A percentile compares a stretch with the other conserved stretches of the same genome.
These are phyloP conservation scores for Groenewaldozyma sp. DNA, from an alignment of 1,139 yeast species.

Conservation along the genomic window DNA sequence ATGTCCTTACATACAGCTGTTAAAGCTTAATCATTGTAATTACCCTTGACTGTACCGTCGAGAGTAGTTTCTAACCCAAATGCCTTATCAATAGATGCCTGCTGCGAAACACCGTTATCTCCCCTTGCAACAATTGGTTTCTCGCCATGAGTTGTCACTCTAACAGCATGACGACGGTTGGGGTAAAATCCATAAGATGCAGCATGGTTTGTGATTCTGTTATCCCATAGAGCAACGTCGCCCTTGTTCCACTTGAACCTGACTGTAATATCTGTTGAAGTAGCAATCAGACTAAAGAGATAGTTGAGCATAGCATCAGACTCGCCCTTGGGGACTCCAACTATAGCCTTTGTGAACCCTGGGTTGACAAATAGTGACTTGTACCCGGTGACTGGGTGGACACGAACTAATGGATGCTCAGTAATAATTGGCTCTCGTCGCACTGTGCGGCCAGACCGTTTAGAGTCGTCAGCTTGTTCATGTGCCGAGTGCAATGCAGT, in stretches of 20 bases:
- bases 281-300: conserved; percentile 44
- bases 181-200: conserved; percentile 38
- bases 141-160: conserved; percentile 60
- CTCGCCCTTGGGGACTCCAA: conserved; percentile 58
- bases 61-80: conserved; percentile 15
- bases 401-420: conserved; percentile 58
- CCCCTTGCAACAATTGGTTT: conserved; percentile 24
- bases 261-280: conserved; percentile 44
- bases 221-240: conserved; percentile 68
- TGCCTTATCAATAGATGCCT: conserved; percentile 18
- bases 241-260: conserved; percentile 50
- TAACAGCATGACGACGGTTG: conserved; percentile 52
- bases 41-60: conserved; percentile 24
- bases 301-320: conserved; percentile 47
- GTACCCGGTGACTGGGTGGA: conserved; percentile 58
- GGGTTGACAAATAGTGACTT: conserved; percentile 52
- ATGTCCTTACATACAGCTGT: too few species aligned
- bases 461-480: conserved; percentile 55
- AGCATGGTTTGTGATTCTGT: conserved; percentile 54
- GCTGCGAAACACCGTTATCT: conserved; percentile 22
- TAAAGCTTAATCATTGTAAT: conserved; percentile 22
- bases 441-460: conserved; percentile 48
- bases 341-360: conserved; percentile 52
- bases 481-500: conserved; percentile 59
- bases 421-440: conserved; percentile 52